Evolutionary conservation across 768 basidiomycete species (phyloP).

Genomic region (Asterophora lycoperdoides): DNA sequence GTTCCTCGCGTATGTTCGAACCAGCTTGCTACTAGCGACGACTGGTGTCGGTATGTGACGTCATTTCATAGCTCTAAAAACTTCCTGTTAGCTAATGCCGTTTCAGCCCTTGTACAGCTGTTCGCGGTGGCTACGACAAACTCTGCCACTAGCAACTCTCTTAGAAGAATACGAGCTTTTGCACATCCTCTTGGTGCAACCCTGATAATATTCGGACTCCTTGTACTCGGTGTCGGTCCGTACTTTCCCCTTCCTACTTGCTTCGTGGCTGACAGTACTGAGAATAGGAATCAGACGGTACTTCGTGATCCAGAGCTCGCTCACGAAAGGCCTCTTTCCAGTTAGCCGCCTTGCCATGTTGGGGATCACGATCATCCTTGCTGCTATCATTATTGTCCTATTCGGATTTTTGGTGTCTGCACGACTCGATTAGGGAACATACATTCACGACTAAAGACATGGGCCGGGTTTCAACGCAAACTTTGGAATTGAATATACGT

Average conservation of each 20-base stretch:
- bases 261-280: background rate
- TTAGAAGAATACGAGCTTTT: conserved; percentile 26
- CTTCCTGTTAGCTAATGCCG: background rate
- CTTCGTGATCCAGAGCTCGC: conserved; percentile 47
- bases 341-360: conserved; percentile 44
- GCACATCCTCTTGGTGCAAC: conserved; percentile 52
- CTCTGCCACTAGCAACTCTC: conserved; percentile 1
- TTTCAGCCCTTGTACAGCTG: conserved; percentile 51
- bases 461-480: no score
- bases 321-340: conserved; percentile 49
- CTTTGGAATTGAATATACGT: no score
- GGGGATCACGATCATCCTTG: conserved; percentile 27
- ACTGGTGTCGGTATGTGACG: conserved; percentile 52
- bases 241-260: conserved; percentile 6
- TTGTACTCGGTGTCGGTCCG: conserved; percentile 47
- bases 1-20: conserved; percentile 61
- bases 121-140: conserved; percentile 35
- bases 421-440: conserved; percentile 4
- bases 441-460: no score
- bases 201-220: conserved; percentile 40
- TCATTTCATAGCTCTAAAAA: background rate
- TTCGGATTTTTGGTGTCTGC: conserved; percentile 18
- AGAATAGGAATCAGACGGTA: conserved; percentile 46
- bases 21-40: conserved; percentile 55
- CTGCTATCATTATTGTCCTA: conserved; percentile 15